phyloP scores from a whole-genome alignment of 2,329 filamentous ascomycete species.

The Leptographium radiaticola region DNA sequence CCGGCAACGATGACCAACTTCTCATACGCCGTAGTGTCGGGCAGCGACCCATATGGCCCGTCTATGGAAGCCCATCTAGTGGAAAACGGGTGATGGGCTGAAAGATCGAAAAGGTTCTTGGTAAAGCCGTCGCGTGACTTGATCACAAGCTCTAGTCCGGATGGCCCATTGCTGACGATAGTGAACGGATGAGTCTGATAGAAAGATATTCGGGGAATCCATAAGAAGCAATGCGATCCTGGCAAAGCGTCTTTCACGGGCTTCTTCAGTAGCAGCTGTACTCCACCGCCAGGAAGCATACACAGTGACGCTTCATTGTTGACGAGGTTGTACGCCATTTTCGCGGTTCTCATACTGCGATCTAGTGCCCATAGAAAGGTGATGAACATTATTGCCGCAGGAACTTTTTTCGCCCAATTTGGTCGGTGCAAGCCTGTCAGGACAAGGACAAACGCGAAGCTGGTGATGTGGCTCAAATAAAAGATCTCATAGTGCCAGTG shows the following conservation, averaged over 20 bases:
- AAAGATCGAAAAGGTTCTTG: not conserved
- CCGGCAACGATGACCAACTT: conserved; percentile 7
- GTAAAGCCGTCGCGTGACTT: not conserved
- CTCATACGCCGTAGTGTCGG: conserved; percentile 3
- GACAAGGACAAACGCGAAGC: not conserved
- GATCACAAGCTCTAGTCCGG: not conserved
- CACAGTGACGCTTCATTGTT: not conserved
- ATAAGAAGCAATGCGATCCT: not conserved
- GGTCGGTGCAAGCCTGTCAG: not conserved
- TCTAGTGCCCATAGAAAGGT: not conserved
- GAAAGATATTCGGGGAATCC: not conserved
- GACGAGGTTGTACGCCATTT: not conserved
- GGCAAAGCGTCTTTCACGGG: not conserved
- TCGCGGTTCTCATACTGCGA: not conserved
- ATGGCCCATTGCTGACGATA: not conserved
- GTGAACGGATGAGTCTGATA: not conserved
- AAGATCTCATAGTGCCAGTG: not conserved
- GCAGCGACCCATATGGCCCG: conserved; percentile 8
- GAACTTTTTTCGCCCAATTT: not conserved
- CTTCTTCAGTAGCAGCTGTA: not conserved
- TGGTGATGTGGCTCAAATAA: not conserved
- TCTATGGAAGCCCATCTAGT: conserved; percentile 2
- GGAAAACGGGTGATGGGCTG: not conserved
- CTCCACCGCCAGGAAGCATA: not conserved
- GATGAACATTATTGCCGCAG: not conserved